A percentile compares a stretch with the other conserved stretches of the same genome.
phyloP scores from a whole-genome alignment of 2,329 filamentous ascomycete genomes.

The Phaeomoniella chlamydospora region DNA sequence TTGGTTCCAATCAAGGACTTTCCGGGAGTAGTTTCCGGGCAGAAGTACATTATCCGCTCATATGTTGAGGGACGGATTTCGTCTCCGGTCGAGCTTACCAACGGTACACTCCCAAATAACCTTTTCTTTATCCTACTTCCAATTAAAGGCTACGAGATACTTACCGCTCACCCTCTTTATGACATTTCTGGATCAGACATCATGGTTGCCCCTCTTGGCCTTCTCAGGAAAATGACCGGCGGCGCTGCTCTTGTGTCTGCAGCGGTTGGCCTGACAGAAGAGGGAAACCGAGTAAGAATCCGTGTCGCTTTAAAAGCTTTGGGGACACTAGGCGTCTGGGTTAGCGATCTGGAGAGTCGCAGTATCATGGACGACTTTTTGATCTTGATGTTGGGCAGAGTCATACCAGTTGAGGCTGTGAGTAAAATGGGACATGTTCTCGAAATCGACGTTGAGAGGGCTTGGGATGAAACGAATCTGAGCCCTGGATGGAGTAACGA shows the following conservation, averaged over 20 bases:
- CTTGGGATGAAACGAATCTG: slow-evolving; percentile 63
- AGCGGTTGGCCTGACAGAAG: slow-evolving; percentile 6
- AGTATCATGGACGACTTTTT: slow-evolving; percentile 54
- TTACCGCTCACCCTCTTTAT: slow-evolving; percentile 57
- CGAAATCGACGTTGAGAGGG: slow-evolving; percentile 60
- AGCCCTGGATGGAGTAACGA: slow-evolving; percentile 68
- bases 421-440: slow-evolving; percentile 41
- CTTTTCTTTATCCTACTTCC: slow-evolving; percentile 50
- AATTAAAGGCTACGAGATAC: slow-evolving; percentile 61
- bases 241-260: slow-evolving; percentile 12
- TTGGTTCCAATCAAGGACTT: slow-evolving; percentile 59
- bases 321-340: slow-evolving; percentile 57
- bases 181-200: slow-evolving; percentile 29
- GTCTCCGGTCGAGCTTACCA: slow-evolving; percentile 29
- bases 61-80: slow-evolving; percentile 54
- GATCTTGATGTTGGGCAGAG: slow-evolving; percentile 56
- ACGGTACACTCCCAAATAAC: slow-evolving; percentile 22
- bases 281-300: slow-evolving; percentile 36
- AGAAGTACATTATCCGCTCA: slow-evolving; percentile 56
- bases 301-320: slow-evolving; percentile 65
- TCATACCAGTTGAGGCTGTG: slow-evolving; percentile 55
- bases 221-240: slow-evolving; percentile 82
- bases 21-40: slow-evolving; percentile 47
- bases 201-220: slow-evolving; percentile 54
- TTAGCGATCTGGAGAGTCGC: slow-evolving; percentile 51